Percentiles rank a stretch among this genome's conserved stretches.
Conservation (phyloP, 2,329 filamentous ascomycete genomes). For the Xylariaceae sp. region DNA sequence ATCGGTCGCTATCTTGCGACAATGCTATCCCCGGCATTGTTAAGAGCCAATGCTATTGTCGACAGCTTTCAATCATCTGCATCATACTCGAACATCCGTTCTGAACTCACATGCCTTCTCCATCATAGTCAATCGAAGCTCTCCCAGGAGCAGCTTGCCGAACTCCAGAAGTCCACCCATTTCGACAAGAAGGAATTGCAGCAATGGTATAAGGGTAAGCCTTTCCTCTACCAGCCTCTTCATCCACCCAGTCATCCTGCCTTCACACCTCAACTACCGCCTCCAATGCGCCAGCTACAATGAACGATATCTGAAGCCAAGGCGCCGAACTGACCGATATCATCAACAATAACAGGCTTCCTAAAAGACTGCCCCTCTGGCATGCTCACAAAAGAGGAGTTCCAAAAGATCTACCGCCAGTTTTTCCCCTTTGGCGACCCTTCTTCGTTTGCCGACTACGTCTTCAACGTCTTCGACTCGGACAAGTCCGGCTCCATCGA, state of each 20-base stretch:
- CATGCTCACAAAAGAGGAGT: conserved; percentile 96
- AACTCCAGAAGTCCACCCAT: conserved; percentile 94
- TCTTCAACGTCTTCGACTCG: conserved; percentile 98
- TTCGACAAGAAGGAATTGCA: conserved; percentile 99
- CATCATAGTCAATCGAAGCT: conserved; percentile 86
- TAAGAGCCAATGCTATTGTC: not conserved
- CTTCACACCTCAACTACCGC: too few relatives aligned
- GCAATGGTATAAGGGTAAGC: conserved; percentile 98
- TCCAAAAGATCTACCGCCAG: conserved; percentile 99
- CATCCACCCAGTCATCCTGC: not conserved
- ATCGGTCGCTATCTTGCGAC: conserved; percentile 7
- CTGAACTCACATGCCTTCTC: conserved; percentile 11
- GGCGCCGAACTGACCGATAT: too few relatives aligned
- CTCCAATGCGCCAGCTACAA: too few relatives aligned
- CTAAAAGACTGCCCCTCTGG: conserved; percentile 97
- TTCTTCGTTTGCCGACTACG: conserved; percentile 95
- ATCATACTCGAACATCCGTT: too few relatives aligned
- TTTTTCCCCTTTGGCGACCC: conserved; percentile 99
- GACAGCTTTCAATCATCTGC: not conserved
- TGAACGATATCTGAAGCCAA: too few relatives aligned
- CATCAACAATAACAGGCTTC: too few relatives aligned
- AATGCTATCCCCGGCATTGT: conserved; percentile 1
- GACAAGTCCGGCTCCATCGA: conserved; percentile 97
- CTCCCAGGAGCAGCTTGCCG: conserved; percentile 89
- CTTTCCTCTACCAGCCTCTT: not conserved